These are phyloP conservation scores for Podila verticillata DNA, from an alignment of 192 early-diverging fungal genomes.

Conservation along the genomic window DNA sequence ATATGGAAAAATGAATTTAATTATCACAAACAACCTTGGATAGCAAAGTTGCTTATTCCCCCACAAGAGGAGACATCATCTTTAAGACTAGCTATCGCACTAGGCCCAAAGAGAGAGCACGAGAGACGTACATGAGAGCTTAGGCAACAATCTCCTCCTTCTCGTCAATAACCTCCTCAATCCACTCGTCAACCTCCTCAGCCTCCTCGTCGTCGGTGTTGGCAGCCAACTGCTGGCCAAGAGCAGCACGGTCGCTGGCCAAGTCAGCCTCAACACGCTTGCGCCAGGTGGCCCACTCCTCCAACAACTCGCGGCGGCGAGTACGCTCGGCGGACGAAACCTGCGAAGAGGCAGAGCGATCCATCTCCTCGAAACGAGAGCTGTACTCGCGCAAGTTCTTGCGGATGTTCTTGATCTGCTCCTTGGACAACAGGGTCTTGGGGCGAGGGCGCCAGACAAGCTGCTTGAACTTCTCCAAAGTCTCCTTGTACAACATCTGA, in stretches of 20 bases:
- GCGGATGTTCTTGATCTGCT: slow-evolving; percentile 85
- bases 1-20: too few relatives aligned
- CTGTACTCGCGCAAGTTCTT: slow-evolving; percentile 94
- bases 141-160: slow-evolving; percentile 76
- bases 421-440: slow-evolving; percentile 76
- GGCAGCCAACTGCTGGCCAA: slow-evolving; percentile 61
- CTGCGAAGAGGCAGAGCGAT: slow-evolving; percentile 75
- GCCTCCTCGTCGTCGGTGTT: slow-evolving; percentile 69
- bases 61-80: too few relatives aligned
- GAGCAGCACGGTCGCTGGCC: slow-evolving; percentile 62
- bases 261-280: slow-evolving; percentile 69
- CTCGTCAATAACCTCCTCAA: slow-evolving; percentile 90
- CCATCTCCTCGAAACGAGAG: slow-evolving; percentile 90
- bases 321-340: slow-evolving; percentile 80
- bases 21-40: too few relatives aligned
- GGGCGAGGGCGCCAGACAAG: slow-evolving; percentile 97
- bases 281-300: slow-evolving; percentile 90
- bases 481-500: slow-evolving; percentile 76
- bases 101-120: too few relatives aligned
- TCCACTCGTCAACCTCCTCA: slow-evolving; percentile 84
- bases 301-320: slow-evolving; percentile 76
- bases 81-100: too few relatives aligned
- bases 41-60: too few relatives aligned
- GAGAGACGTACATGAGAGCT: background rate
- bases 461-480: slow-evolving; percentile 89